These are phyloP conservation scores for Chloridella minuta DNA, from an alignment of 352 stramenopile genomes.

Conservation along the genomic window DNA sequence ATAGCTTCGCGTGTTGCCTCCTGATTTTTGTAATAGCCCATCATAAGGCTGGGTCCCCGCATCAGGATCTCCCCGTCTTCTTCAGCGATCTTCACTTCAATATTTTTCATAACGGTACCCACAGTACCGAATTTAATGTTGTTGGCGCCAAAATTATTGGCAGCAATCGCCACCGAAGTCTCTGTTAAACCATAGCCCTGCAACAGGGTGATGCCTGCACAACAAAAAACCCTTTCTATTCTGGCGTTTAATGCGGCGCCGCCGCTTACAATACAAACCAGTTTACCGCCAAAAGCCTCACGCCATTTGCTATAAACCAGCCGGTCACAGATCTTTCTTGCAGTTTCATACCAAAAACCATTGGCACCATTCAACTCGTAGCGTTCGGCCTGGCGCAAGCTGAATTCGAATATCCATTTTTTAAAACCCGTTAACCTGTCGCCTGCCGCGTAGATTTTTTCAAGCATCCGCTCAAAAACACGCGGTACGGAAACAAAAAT, in stretches of 20 bases:
- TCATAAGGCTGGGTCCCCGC: background rate
- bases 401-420: slow-evolving; percentile 8
- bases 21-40: slow-evolving; percentile 13
- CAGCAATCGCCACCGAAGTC: background rate
- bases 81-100: background rate
- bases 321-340: background rate
- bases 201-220: background rate
- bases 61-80: slow-evolving; percentile 1
- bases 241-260: background rate
- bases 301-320: background rate
- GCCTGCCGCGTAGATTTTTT: background rate
- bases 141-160: background rate
- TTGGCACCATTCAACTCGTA: background rate
- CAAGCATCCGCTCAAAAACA: background rate
- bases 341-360: background rate
- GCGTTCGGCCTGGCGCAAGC: background rate
- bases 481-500: background rate
- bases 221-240: background rate
- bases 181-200: background rate
- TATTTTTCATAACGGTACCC: background rate
- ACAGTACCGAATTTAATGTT: background rate
- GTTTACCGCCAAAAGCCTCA: background rate
- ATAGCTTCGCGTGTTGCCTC: background rate
- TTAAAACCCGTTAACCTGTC: slow-evolving; percentile 2
- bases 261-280: background rate